Percentiles rank a stretch among this genome's conserved stretches.
phyloP scores from a whole-genome alignment of 352 stramenopile genomes.

The Salisapilia sapeloensis region DNA sequence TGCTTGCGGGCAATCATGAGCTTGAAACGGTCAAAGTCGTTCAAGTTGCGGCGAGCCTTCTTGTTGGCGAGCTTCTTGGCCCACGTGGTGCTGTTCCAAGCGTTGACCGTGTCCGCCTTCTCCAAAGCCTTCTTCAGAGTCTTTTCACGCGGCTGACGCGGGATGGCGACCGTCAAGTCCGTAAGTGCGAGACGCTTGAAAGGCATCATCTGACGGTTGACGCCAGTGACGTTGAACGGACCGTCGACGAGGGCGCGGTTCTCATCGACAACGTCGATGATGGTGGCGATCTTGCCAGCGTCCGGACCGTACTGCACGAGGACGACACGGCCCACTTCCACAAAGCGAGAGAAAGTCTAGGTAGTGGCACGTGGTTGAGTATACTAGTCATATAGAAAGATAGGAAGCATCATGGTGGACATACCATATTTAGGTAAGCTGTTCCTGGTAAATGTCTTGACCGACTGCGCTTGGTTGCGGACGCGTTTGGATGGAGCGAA shows the following conservation, averaged over 20 bases:
- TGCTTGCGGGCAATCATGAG: slow-evolving; percentile 98
- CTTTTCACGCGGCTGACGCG: slow-evolving; percentile 86
- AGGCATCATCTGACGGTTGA: slow-evolving; percentile 96
- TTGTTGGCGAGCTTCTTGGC: slow-evolving; percentile 97
- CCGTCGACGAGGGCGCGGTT: slow-evolving; percentile 98
- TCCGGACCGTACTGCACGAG: slow-evolving; percentile 98
- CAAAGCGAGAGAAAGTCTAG: slow-evolving; percentile 98
- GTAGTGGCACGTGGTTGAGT: not conserved
- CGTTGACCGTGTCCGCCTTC: slow-evolving; percentile 79
- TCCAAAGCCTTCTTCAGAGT: slow-evolving; percentile 87
- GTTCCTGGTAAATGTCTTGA: no score
- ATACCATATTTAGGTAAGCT: no score
- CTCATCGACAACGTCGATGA: slow-evolving; percentile 99
- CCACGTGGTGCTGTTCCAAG: slow-evolving; percentile 93
- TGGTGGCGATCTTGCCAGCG: slow-evolving; percentile 94
- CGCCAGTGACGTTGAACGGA: slow-evolving; percentile 88
- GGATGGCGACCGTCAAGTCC: slow-evolving; percentile 92
- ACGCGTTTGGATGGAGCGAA: no score
- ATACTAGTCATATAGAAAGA: no score
- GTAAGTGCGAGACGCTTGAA: slow-evolving; percentile 96
- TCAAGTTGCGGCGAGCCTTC: slow-evolving; percentile 88
- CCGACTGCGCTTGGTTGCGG: no score
- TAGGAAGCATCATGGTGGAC: no score
- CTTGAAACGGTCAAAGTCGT: slow-evolving; percentile 99
- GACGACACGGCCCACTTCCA: slow-evolving; percentile 97